Percentiles rank a stretch among this genome's conserved stretches.
phyloP scores from a whole-genome alignment of 164 flowering plant genomes.

The Magnolia officinalis region DNA sequence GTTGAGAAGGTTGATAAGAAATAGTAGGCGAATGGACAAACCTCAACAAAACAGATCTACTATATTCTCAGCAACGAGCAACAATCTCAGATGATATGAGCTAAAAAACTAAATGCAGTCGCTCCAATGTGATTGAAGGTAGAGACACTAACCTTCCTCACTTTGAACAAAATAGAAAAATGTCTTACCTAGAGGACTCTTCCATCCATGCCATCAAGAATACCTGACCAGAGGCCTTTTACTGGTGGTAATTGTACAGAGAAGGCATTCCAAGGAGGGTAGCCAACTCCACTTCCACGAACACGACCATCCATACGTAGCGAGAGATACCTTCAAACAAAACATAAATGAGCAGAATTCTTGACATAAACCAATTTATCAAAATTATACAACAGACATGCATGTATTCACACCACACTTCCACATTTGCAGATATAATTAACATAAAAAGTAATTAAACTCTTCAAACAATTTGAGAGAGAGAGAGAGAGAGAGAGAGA shows the following conservation, averaged over 20 bases:
- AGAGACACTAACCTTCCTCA: neutral
- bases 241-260: constrained; percentile 90
- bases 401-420: neutral
- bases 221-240: constrained; percentile 90
- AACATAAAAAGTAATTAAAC: no score
- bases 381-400: neutral
- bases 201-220: constrained; percentile 96
- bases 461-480: no score
- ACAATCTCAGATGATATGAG: neutral
- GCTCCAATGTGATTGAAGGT: neutral
- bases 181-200: constrained; percentile 44
- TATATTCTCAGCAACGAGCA: neutral
- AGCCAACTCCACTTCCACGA: constrained; percentile 96
- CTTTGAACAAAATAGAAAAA: neutral
- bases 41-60: neutral
- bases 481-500: no score
- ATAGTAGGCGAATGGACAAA: neutral
- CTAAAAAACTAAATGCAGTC: neutral
- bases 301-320: constrained; percentile 97
- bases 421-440: neutral
- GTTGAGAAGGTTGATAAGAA: neutral
- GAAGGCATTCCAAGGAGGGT: constrained; percentile 97
- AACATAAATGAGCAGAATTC: constrained; percentile 3
- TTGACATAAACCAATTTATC: neutral
- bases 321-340: constrained; percentile 66